Evolutionary conservation across 1,284 basidiomycete genomes (phyloP).

Genomic region (Amylostereum areolatum): DNA sequence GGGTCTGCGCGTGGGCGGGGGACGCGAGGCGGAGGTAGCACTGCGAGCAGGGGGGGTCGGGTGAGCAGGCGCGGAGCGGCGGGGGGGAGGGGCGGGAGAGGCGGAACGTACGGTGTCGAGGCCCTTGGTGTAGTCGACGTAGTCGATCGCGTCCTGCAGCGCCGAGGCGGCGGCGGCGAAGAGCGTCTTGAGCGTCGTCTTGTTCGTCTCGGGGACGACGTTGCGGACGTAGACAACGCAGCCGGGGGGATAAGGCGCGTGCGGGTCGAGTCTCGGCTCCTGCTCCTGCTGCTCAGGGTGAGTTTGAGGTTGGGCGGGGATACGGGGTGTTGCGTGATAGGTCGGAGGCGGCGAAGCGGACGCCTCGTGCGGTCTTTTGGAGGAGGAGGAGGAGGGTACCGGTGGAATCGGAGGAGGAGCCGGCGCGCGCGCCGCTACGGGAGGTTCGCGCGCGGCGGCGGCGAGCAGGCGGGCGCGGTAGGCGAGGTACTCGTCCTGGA

Average conservation of each 20-base stretch:
- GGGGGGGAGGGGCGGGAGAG: not conserved
- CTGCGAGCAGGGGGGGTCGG: too few species aligned
- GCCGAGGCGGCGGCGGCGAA: constrained; percentile 38
- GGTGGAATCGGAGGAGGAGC: too few species aligned
- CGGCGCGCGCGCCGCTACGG: not conserved
- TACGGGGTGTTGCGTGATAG: not conserved
- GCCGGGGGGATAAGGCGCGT: constrained; percentile 47
- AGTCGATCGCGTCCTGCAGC: constrained; percentile 44
- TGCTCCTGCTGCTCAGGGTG: too few species aligned
- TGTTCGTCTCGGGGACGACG: constrained; percentile 68
- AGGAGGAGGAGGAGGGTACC: not conserved
- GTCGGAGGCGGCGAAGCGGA: not conserved
- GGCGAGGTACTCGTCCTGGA: constrained; percentile 59
- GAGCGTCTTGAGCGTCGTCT: constrained; percentile 62
- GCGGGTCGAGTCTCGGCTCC: constrained; percentile 17
- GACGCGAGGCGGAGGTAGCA: constrained; percentile 67
- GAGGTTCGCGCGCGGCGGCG: constrained; percentile 27
- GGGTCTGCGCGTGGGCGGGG: constrained; percentile 35
- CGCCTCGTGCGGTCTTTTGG: not conserved
- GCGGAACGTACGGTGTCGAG: constrained; percentile 52
- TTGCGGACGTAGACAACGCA: constrained; percentile 68
- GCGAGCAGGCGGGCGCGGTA: constrained; percentile 48
- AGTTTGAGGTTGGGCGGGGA: not conserved
- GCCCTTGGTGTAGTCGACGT: constrained; percentile 74
- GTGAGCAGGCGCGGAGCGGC: too few species aligned